phyloP scores from a whole-genome alignment of 2,329 filamentous ascomycete genomes.

The Xylaria multiplex region DNA sequence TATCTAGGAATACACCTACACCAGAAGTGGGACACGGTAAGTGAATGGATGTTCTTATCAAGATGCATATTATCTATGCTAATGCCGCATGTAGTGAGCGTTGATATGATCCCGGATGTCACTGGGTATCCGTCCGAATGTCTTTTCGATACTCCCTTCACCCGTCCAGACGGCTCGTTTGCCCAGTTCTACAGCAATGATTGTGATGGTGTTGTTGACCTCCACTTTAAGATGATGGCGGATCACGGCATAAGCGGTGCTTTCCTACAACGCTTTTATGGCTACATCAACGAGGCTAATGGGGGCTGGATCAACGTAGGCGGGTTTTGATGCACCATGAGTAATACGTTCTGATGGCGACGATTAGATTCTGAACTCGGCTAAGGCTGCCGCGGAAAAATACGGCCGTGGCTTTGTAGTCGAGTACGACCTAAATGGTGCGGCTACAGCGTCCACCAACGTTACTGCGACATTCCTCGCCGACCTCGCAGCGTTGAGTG shows the following conservation, averaged over 20 bases:
- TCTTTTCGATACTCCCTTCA: conserved; percentile 43
- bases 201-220: conserved; percentile 43
- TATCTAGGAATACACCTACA: conserved; percentile 36
- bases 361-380: conserved; percentile 39
- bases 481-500: conserved; percentile 39
- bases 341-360: conserved; percentile 10
- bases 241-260: conserved; percentile 42
- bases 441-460: conserved; percentile 36
- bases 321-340: background rate
- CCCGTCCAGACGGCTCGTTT: conserved; percentile 32
- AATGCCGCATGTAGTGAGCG: conserved; percentile 35
- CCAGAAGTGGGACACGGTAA: conserved; percentile 42
- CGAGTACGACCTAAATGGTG: conserved; percentile 44
- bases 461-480: conserved; percentile 40
- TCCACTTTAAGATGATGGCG: conserved; percentile 44
- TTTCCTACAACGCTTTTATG: conserved; percentile 43
- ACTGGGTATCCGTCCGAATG: conserved; percentile 42
- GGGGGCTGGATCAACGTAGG: conserved; percentile 42
- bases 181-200: conserved; percentile 44
- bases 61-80: conserved; percentile 4
- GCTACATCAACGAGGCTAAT: conserved; percentile 42
- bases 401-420: conserved; percentile 44
- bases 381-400: conserved; percentile 41
- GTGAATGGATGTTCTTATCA: background rate
- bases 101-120: conserved; percentile 44